Evolutionary conservation across 169 alveolate species (phyloP).

Genomic region (Plasmodium reichenowi): DNA sequence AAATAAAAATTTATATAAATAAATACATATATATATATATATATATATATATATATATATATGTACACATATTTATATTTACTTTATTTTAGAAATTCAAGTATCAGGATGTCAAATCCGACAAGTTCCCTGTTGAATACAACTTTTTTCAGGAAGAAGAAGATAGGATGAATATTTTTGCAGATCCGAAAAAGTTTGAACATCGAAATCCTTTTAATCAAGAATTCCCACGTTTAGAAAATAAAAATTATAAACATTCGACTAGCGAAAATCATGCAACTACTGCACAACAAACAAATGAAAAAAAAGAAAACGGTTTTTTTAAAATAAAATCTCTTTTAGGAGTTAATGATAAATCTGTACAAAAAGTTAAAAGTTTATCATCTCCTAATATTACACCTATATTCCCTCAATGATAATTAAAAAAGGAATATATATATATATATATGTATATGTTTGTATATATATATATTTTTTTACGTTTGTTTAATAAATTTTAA

Average conservation of each 20-base stretch:
- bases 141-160: constrained; percentile 68
- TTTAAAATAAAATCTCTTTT: constrained; percentile 49
- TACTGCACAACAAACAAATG: constrained; percentile 1
- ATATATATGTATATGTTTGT: no score
- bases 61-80: background rate
- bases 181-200: constrained; percentile 25
- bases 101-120: constrained; percentile 16
- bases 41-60: background rate
- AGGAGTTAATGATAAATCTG: constrained; percentile 30
- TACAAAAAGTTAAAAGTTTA: constrained; percentile 1
- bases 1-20: background rate
- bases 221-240: constrained; percentile 10
- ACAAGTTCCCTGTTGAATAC: constrained; percentile 27
- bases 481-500: no score
- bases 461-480: no score
- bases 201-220: constrained; percentile 28
- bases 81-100: constrained; percentile 14
- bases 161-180: constrained; percentile 60
- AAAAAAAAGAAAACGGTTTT: constrained; percentile 33
- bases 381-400: constrained; percentile 23
- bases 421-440: no score
- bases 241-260: constrained; percentile 24
- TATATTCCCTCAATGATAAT: constrained; percentile 34
- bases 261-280: background rate
- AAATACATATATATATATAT: background rate